Evolutionary conservation across 345 rosid species (phyloP), one percentile per base, ranked within the genome.

Genomic region (Laguncularia racemosa): DNA sequence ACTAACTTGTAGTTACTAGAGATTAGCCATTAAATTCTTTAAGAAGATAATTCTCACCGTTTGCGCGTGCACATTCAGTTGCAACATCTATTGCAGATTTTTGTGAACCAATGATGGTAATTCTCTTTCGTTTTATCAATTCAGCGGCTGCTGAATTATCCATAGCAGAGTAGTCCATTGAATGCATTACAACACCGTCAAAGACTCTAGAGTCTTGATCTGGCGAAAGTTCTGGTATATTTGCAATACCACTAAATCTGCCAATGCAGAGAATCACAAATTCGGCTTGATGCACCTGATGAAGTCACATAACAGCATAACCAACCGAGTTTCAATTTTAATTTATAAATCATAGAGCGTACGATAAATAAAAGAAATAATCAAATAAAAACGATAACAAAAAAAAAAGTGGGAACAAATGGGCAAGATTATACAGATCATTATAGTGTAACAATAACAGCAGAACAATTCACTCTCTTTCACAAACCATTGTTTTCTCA

Each of bases 81-180:
- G 80, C 78, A n/a, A 78, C 53, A 47, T 78, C 79, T 50, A 56
- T 38, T 21, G 76, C 76, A 53, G 76, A 57, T 57, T 76, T 76
- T 11, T 61, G 55, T 7, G 70, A 68, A 20, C 77, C 79, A 2
- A 78, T 20, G 15, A 74, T 46, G 3, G 74, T 53, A 33, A 74
- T 57, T 60, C 53, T 61, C 60, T 74, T 71, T 20, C 59, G 48
- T 56, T 59, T 56, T 54, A 78, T 66, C 21, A 77, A 50, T 6
- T 73, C 64, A 6, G 58, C 48, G 6, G 67, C 65, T 33, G 28
- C 23, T 13, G 50, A 15, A 56, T 63, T 56, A 11, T 66, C 67
- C 62, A 71, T 45, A 12, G 59, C 53, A 9, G 64, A 59, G 44
- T 59, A 78, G 16, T 71, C 77, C 72, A 68, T 71, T 20, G 77